Evolutionary conservation across 2,329 filamentous ascomycete species (phyloP).

Genomic region (Fusarium pseudonygamai): DNA sequence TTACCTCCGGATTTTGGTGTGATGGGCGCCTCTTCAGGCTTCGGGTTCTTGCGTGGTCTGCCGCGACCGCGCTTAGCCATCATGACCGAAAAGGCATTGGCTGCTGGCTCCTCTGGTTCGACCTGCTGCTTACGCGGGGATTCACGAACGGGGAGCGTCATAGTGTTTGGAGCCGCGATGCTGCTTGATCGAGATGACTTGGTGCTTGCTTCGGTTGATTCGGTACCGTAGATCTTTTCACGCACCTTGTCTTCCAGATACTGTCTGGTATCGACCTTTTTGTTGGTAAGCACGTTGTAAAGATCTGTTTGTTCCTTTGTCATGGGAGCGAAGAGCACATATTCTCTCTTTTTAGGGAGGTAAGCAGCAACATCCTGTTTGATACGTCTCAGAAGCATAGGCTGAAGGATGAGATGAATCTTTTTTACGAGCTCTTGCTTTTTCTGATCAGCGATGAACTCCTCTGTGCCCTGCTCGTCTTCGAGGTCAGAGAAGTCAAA

Average conservation of each 20-base stretch:
- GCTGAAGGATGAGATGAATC: conserved; percentile 92
- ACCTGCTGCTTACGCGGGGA: conserved; percentile 49
- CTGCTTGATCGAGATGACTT: conserved; percentile 54
- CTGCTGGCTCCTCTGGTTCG: conserved; percentile 20
- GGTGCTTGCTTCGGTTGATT: conserved; percentile 46
- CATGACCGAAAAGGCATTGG: conserved; percentile 64
- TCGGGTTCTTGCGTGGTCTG: conserved; percentile 39
- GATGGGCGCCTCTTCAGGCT: conserved; percentile 27
- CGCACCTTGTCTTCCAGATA: conserved; percentile 85
- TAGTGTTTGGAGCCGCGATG: conserved; percentile 30
- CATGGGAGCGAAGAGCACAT: conserved; percentile 92
- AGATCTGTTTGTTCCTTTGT: conserved; percentile 90
- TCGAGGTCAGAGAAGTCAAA: conserved; percentile 96
- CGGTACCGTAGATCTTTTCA: conserved; percentile 60
- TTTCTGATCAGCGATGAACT: conserved; percentile 81
- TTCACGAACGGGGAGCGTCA: conserved; percentile 49
- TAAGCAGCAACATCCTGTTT: conserved; percentile 93
- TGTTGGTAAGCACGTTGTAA: conserved; percentile 74
- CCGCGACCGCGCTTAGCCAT: conserved; percentile 55
- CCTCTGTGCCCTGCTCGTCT: conserved; percentile 80
- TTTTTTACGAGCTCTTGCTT: conserved; percentile 68
- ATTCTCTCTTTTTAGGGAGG: conserved; percentile 96
- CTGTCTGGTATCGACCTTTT: conserved; percentile 69
- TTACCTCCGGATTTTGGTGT: conserved; percentile 43
- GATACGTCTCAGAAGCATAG: conserved; percentile 84